phyloP scores from a whole-genome alignment of 495 filamentous ascomycete species.

The Cercophora scortea region DNA sequence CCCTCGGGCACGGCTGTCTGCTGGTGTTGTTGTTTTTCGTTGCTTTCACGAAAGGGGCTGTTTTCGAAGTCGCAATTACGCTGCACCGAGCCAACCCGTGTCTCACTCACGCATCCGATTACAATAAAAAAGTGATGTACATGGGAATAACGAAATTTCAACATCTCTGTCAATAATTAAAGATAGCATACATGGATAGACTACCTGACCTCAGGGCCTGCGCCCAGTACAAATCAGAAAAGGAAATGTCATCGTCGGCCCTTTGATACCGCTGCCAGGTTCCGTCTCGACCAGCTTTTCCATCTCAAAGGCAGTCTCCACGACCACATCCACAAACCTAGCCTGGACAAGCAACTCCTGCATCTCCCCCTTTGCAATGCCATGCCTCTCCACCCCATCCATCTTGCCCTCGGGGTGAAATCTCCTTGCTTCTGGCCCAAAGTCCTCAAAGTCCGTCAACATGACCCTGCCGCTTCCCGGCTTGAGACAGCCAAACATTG shows the following conservation, averaged over 20 bases:
- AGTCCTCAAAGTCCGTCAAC: conserved; percentile 52
- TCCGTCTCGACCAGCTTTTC: conserved; percentile 36
- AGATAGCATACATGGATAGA: too few relatives aligned
- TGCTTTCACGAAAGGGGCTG: too few relatives aligned
- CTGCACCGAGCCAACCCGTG: not conserved
- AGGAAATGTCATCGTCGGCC: conserved; percentile 33
- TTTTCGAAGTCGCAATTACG: not conserved
- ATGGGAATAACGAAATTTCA: not conserved
- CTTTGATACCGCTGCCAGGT: conserved; percentile 20
- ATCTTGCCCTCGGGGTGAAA: conserved; percentile 46
- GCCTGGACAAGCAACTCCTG: conserved; percentile 30
- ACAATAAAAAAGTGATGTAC: not conserved
- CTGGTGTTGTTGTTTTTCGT: too few relatives aligned
- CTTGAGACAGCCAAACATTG: conserved; percentile 34
- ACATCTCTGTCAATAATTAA: too few relatives aligned
- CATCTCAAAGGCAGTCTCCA: conserved; percentile 37
- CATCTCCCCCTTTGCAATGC: conserved; percentile 34
- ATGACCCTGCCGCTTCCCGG: conserved; percentile 32
- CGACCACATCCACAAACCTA: conserved; percentile 39
- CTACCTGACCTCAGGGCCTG: conserved; percentile 1
- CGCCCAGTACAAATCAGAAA: conserved; percentile 44
- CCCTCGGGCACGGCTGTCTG: not conserved
- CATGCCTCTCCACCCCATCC: conserved; percentile 48
- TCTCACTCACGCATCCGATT: not conserved
- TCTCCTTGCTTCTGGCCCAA: conserved; percentile 40